Evolutionary conservation across 352 stramenopile species (phyloP).

Genomic region (Phytopythium boreale): DNA sequence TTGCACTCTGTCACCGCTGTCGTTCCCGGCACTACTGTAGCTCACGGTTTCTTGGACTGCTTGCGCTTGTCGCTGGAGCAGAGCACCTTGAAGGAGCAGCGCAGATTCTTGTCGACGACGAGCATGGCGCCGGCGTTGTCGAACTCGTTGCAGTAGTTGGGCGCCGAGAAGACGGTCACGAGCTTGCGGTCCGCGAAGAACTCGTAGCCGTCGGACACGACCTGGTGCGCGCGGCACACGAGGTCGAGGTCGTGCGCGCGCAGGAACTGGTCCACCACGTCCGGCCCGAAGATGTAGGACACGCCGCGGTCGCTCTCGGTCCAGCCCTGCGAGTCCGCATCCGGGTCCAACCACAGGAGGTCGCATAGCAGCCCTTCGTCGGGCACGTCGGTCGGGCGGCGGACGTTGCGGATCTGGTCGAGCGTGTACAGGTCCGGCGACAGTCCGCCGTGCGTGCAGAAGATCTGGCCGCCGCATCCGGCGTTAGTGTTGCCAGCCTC

Average conservation of each 20-base stretch:
- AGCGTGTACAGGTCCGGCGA: constrained; percentile 96
- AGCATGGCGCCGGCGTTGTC: constrained; percentile 97
- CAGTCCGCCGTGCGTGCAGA: constrained; percentile 95
- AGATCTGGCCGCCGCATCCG: constrained; percentile 66
- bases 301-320: constrained; percentile 97
- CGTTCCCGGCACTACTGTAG: not conserved
- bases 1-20: not conserved
- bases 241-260: constrained; percentile 97
- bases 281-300: constrained; percentile 98
- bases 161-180: constrained; percentile 99
- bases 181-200: constrained; percentile 98
- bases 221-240: constrained; percentile 97
- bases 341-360: constrained; percentile 85
- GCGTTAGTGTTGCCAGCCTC: not conserved
- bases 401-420: constrained; percentile 94
- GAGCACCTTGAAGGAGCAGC: constrained; percentile 83
- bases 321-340: constrained; percentile 90
- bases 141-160: constrained; percentile 99
- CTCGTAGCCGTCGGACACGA: constrained; percentile 99
- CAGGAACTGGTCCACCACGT: constrained; percentile 98
- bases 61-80: constrained; percentile 75
- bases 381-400: constrained; percentile 77
- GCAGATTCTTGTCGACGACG: constrained; percentile 67
- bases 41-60: constrained; percentile 26
- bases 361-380: constrained; percentile 86